A percentile compares a stretch with the other conserved stretches of the same genome.
Conservation (phyloP, 305 asterid species). For the Striga hermonthica region DNA sequence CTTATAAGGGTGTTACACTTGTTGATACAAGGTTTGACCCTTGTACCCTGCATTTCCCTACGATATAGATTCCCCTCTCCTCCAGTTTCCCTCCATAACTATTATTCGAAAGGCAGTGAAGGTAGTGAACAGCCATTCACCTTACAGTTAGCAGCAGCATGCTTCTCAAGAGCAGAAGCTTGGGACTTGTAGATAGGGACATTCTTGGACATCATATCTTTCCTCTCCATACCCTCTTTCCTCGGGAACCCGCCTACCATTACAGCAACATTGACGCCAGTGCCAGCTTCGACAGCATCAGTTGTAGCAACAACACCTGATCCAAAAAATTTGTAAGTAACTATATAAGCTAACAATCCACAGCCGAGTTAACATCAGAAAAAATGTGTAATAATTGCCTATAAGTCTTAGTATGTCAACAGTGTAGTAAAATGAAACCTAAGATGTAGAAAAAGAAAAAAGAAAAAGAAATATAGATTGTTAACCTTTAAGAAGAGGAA, state of each 20-base stretch:
- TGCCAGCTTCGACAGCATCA: constrained; percentile 81
- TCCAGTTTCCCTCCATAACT: too few species aligned
- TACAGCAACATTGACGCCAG: constrained; percentile 77
- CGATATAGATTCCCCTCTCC: too few species aligned
- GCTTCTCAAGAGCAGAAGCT: constrained; percentile 92
- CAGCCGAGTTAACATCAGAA: not conserved
- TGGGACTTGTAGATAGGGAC: constrained; percentile 95
- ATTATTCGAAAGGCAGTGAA: not conserved
- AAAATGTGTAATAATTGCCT: not conserved
- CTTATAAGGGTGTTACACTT: too few species aligned
- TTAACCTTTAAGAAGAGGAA: constrained; percentile 87
- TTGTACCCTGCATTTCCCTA: too few species aligned
- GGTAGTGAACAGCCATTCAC: constrained; percentile 33
- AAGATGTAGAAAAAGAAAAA: not conserved
- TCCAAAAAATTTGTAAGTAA: not conserved
- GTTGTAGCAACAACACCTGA: constrained; percentile 94
- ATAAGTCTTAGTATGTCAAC: constrained; percentile 4
- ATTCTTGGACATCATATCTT: constrained; percentile 94
- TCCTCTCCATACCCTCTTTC: constrained; percentile 98
- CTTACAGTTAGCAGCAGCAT: constrained; percentile 96
- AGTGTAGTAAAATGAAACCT: constrained; percentile 3
- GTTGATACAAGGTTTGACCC: too few species aligned
- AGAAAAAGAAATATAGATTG: constrained; percentile 2
- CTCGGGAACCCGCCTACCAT: constrained; percentile 99
- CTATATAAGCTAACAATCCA: too few species aligned